A percentile compares a stretch with the other conserved stretches of the same genome.
phyloP scores from a whole-genome alignment of 306 rosid species.

The Ammopiptanthus mongolicus region DNA sequence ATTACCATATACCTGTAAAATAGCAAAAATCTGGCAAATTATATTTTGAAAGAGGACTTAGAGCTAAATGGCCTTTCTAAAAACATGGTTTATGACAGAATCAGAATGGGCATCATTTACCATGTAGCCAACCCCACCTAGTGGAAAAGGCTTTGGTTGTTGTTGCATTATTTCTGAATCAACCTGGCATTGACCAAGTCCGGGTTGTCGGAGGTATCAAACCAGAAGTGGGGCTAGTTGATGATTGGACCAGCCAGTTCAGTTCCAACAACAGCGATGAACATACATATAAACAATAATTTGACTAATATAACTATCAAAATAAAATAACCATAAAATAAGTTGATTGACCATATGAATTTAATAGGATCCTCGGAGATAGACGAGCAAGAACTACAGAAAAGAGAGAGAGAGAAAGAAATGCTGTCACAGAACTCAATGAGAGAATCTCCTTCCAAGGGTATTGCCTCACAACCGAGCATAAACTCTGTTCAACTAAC shows the following conservation, averaged over 20 bases:
- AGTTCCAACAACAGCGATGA: background rate
- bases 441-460: background rate
- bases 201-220: background rate
- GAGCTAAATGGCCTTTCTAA: too few species aligned
- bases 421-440: background rate
- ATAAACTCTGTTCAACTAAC: background rate
- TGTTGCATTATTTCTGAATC: background rate
- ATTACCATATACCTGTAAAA: background rate
- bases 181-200: background rate
- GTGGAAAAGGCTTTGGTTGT: too few species aligned
- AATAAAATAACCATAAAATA: slow-evolving; percentile 11
- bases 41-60: background rate
- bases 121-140: too few species aligned
- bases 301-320: background rate
- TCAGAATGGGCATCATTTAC: too few species aligned
- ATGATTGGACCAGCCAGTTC: slow-evolving; percentile 1
- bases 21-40: background rate
- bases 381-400: too few species aligned
- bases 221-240: slow-evolving; percentile 5
- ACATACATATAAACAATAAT: background rate
- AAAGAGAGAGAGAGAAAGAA: background rate
- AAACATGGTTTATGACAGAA: too few species aligned
- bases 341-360: background rate
- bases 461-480: background rate
- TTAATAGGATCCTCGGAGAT: too few species aligned